Evolutionary conservation across 352 stramenopile species (phyloP), one percentile per base, ranked within the genome.

Genomic region (Thalassiosira mediterranea): DNA sequence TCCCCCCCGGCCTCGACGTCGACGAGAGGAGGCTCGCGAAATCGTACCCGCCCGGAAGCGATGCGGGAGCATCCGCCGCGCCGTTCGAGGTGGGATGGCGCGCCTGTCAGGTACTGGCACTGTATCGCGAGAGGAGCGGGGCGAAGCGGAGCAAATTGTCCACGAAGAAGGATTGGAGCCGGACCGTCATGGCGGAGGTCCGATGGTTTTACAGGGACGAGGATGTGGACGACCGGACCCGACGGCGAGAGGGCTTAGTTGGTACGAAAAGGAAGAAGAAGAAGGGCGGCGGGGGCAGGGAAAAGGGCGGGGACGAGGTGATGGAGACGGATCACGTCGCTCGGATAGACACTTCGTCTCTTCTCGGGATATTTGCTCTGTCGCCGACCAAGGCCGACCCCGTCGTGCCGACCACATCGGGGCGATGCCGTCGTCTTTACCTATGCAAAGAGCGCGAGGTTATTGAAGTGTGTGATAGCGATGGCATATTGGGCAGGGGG

Each of bases 281-380:
- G 29, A n/a, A 57, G 17, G 46, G 17, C 7, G 19, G 28, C 29
- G 8, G 1, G 5, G 17, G 25, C 7, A 34, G 17, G 25, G 52
- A 76, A 25, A 19, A 13, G 1, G 42, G 32, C 4, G 5, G 17
- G 1, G 79, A 83, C 59, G 62, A 83, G 66, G 23, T 86, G 4
- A 85, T 85, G 56, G 78, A 87, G 74, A 81, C 61, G 3, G 63
- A 76, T 54, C 52, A 60, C 21, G 40, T 89, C 1, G n/a, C 19
- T 17, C 64, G 63, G 21, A 17, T 89, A 1, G 8, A 62, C 48
- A 77, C 81, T 32, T 73, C 66, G 17, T 26, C 28, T 2, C 29
- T 89, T 40, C 49, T 89, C 13, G 78, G 82, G 23, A 31, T 32
- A 25, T 64, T 68, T 21, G 46, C 68, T 15, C 44, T 87, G 28